Conservation (phyloP, 345 rosid species). For the Pistacia integerrima region DNA sequence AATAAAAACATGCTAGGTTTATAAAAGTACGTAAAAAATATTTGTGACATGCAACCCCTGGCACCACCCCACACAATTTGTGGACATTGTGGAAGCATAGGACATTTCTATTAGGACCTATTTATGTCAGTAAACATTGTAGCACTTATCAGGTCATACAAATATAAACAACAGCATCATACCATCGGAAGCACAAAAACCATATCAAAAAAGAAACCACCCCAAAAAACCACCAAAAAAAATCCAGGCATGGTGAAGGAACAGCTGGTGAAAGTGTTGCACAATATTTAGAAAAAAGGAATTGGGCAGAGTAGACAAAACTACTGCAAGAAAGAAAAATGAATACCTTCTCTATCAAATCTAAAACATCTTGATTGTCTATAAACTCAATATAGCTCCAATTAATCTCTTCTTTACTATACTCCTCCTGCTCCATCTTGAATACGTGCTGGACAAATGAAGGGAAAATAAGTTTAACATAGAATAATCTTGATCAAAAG, state of each 20-base stretch:
- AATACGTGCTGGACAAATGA: slow-evolving; percentile 81
- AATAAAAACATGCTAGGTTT: background rate
- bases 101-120: background rate
- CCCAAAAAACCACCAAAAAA: slow-evolving; percentile 10
- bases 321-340: slow-evolving; percentile 16
- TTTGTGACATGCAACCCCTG: background rate
- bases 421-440: slow-evolving; percentile 99
- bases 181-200: background rate
- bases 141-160: background rate
- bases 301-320: background rate
- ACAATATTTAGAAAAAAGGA: background rate
- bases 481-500: slow-evolving; percentile 3
- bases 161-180: background rate
- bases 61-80: background rate
- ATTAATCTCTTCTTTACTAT: slow-evolving; percentile 88
- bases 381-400: slow-evolving; percentile 99
- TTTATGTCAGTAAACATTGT: too few species aligned
- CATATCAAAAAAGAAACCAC: background rate
- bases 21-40: background rate
- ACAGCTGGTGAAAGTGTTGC: background rate
- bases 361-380: slow-evolving; percentile 98
- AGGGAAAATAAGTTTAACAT: slow-evolving; percentile 13
- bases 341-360: slow-evolving; percentile 94
- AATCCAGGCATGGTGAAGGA: background rate
- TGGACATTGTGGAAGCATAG: background rate